Base-by-base conservation (phyloP, 495 filamentous ascomycete genomes). In the Penicillium crystallinum region DNA sequence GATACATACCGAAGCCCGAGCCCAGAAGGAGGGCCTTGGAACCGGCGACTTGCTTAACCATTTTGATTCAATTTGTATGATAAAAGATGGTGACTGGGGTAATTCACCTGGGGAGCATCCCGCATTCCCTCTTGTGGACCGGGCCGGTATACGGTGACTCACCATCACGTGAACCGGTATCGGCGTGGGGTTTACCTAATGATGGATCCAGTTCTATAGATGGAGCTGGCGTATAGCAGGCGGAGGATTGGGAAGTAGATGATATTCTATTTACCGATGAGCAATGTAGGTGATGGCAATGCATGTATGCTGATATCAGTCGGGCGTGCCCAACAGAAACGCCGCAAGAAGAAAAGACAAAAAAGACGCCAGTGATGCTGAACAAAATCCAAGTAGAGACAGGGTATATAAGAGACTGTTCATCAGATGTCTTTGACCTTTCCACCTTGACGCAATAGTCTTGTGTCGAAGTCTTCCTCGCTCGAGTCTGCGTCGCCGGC, bases 21-120 rank as follows among this genome's bases (percentile, higher is more conserved):
- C 87, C 88, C 45, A 90, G 77, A 64, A 90, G 81, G 34, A 89
- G 82, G 68, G 86, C 86, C 61, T 78, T 81, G 25, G 72, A 72
- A 61, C 72, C 72, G 61, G 72, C 67, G 44, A 75, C 52, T 64
- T 63, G 60, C 50, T 62, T 62, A 52, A 59, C 55, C 67, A 72
- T 70, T 53, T 48, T 70, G 65, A 61, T 29, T 54, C 25, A 54
- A 56, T 56, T 63, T 42, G 11, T 46, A 52, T 58, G 35, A 50
- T 49, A 39, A 35, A 45, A 49, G 39, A 53, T 51, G 44, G 34
- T 36, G n/a, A 36, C 49, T 33, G 51, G 46, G 41, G 49, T 48
- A 31, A 21, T 30, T 41, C 19, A 41, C 12, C 17, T 37, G 29
- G 37, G 61, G 22, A 45, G 40, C 37, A 38, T 31, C 21, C 21